These are phyloP conservation scores for Petrea volubilis DNA, from an alignment of 257 asterid genomes.

Conservation along the genomic window DNA sequence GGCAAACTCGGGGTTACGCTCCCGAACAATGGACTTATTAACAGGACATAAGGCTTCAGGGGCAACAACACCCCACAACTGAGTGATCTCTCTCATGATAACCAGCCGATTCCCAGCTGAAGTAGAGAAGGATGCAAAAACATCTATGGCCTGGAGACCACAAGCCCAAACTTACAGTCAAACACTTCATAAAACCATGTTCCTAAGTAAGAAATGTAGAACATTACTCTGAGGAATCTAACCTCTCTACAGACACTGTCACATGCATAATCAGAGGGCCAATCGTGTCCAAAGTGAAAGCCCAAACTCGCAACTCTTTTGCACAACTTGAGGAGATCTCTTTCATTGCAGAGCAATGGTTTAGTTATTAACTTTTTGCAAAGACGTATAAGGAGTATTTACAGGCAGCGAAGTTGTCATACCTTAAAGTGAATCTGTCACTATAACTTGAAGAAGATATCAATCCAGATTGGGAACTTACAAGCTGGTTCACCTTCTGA, in stretches of 20 bases:
- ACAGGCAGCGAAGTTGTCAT: not conserved
- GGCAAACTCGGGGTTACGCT: no score
- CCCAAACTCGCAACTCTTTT: constrained; percentile 66
- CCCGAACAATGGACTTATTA: constrained; percentile 79
- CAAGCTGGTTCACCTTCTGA: constrained; percentile 55
- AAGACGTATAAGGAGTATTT: not conserved
- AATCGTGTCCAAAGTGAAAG: constrained; percentile 36
- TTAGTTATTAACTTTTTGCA: constrained; percentile 20
- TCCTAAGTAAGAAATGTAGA: not conserved
- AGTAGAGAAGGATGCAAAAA: constrained; percentile 81
- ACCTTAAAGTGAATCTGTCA: constrained; percentile 87
- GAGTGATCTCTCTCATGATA: constrained; percentile 72
- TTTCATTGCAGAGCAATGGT: constrained; percentile 34
- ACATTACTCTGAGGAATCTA: constrained; percentile 8
- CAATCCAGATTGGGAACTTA: constrained; percentile 48
- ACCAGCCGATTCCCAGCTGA: constrained; percentile 63
- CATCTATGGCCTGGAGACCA: constrained; percentile 74
- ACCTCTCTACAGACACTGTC: constrained; percentile 79
- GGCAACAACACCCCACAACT: constrained; percentile 54
- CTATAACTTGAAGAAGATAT: constrained; percentile 39
- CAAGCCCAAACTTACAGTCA: constrained; percentile 15
- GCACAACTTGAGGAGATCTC: constrained; percentile 94
- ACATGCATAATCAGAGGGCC: constrained; percentile 45
- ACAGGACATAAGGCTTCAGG: constrained; percentile 67
- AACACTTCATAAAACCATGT: constrained; percentile 14